Evolutionary conservation across 2,329 filamentous ascomycete genomes (phyloP).

Genomic region (Botrytis medusae): DNA sequence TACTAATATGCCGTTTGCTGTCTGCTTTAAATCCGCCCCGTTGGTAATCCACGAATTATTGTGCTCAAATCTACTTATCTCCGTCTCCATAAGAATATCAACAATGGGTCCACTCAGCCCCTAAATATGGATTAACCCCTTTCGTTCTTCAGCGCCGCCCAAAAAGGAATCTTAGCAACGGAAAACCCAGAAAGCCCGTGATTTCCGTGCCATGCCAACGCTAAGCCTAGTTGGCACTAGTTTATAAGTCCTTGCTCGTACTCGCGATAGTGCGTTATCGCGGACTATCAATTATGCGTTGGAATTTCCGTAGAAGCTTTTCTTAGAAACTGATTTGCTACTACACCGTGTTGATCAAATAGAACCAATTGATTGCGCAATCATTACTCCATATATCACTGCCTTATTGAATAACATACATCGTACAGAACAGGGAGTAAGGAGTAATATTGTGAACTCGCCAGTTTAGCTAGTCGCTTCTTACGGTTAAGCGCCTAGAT

Average conservation of each 20-base stretch:
- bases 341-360: neutral
- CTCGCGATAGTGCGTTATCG: neutral
- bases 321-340: neutral
- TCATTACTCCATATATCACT: neutral
- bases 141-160: neutral
- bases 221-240: neutral
- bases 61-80: neutral
- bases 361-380: neutral
- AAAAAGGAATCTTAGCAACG: neutral
- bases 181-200: neutral
- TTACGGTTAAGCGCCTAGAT: neutral
- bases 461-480: neutral
- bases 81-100: neutral
- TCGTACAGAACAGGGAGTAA: neutral
- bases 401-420: neutral
- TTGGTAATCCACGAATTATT: neutral
- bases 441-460: neutral
- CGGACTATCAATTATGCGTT: neutral
- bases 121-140: neutral
- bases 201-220: neutral
- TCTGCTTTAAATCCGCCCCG: neutral
- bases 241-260: no score
- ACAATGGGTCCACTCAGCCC: neutral
- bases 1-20: neutral
- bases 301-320: neutral